Evolutionary conservation across 768 basidiomycete species (phyloP).

Genomic region (Phylloporus sp.): DNA sequence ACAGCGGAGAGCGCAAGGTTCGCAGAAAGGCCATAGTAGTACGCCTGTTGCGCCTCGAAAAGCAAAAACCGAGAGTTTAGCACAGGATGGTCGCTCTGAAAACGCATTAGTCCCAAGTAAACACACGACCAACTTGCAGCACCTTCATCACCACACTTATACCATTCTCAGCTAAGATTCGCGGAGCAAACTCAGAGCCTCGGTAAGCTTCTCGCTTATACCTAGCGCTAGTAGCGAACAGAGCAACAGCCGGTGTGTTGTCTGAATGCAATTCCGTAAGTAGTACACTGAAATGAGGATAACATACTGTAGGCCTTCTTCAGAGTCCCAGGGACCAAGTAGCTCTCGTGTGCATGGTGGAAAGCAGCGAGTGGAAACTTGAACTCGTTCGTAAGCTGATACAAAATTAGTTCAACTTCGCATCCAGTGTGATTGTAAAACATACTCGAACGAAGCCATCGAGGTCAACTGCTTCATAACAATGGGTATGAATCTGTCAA

Average conservation of each 20-base stretch:
- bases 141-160: conserved; percentile 62
- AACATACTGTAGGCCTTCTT: conserved; percentile 58
- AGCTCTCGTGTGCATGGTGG: conserved; percentile 88
- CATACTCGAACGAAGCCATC: conserved; percentile 64
- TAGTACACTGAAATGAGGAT: not conserved
- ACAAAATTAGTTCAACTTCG: conserved; percentile 2
- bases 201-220: conserved; percentile 61
- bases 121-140: conserved; percentile 25
- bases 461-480: conserved; percentile 60
- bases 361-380: conserved; percentile 77
- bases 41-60: conserved; percentile 61
- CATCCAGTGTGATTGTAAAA: conserved; percentile 3
- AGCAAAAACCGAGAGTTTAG: conserved; percentile 53
- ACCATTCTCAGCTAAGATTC: conserved; percentile 54
- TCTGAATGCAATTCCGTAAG: conserved; percentile 27
- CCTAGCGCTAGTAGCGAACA: conserved; percentile 78
- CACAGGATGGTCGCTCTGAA: conserved; percentile 52
- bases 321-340: conserved; percentile 78
- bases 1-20: conserved; percentile 67
- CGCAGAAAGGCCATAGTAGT: conserved; percentile 66
- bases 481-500: conserved; percentile 36
- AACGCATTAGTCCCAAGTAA: conserved; percentile 6
- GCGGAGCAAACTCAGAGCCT: conserved; percentile 61
- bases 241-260: conserved; percentile 64
- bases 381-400: conserved; percentile 87